A percentile compares a stretch with the other conserved stretches of the same genome.
Conservation (phyloP, 2,329 filamentous ascomycete genomes). For the Sclerotinia subarctica region DNA sequence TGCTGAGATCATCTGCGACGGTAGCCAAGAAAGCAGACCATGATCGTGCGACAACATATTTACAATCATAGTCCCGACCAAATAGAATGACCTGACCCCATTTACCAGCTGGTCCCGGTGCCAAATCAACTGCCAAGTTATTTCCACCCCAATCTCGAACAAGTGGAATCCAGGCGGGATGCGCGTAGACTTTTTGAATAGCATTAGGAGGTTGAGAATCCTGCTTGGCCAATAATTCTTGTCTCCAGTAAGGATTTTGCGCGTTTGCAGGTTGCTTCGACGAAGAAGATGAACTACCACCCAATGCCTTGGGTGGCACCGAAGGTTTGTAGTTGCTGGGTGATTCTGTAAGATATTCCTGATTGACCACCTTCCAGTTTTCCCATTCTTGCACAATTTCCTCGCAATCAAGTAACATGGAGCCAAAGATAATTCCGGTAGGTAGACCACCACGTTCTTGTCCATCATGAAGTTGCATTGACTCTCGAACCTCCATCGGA, state of each 20-base stretch:
- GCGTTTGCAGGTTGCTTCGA: conserved; percentile 57
- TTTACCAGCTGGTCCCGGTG: conserved; percentile 81
- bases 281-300: conserved; percentile 63
- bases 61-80: conserved; percentile 96
- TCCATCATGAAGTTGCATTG: conserved; percentile 87
- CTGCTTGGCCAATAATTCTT: conserved; percentile 79
- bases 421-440: conserved; percentile 88
- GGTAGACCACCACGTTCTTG: conserved; percentile 90
- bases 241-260: conserved; percentile 68
- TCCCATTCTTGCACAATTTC: conserved; percentile 98
- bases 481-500: conserved; percentile 90
- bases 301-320: conserved; percentile 68
- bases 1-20: conserved; percentile 85
- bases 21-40: conserved; percentile 85
- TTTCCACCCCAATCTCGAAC: conserved; percentile 98
- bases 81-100: conserved; percentile 98
- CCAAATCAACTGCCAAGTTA: conserved; percentile 89
- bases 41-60: conserved; percentile 91
- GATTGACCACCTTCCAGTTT: conserved; percentile 91
- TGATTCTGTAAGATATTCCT: conserved; percentile 67
- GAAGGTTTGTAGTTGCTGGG: conserved; percentile 56
- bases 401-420: conserved; percentile 96
- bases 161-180: conserved; percentile 92
- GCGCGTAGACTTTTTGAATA: conserved; percentile 88
- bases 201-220: conserved; percentile 82